Evolutionary conservation across 352 stramenopile species (phyloP), one percentile per base, ranked within the genome.

Genomic region (Globisporangium barbulae): DNA sequence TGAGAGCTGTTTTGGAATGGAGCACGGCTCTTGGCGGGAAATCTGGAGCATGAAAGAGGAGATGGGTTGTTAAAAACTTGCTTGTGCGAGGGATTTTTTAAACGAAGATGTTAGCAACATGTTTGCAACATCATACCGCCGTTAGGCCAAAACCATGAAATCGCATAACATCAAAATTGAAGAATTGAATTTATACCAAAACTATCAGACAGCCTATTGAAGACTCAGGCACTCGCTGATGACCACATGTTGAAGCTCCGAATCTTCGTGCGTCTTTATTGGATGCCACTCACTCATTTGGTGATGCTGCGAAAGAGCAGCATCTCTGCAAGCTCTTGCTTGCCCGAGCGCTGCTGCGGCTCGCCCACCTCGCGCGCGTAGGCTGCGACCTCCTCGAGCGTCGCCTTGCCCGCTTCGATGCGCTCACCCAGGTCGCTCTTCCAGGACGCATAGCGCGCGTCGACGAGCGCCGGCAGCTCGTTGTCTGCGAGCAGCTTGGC

Each of bases 301-400:
- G 61, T 39, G 53, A 76, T 59, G 50, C 70, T 71, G 41, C 73
- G 72, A 58, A 75, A 75, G 47, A 91, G 71, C 59, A 93, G 59
- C 62, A 91, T 74, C 73, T 93, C 79, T 37, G 81, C 90, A 17
- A 86, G 63, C 67, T 93, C 86, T 71, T 95, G 86, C 62, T 89
- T 92, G 55, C 74, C 84, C 17, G 82, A 93, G 35, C 68, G 61
- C 61, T 87, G 75, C 53, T 68, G 65, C 2, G 83, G 84, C 71
- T 93, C 85, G 31, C 78, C 83, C 19, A 77, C 61, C 37, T 81
- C 39, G 33, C 81, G 56, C 22, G 73, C 73, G 52, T 77, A 77
- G 25, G 61, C 67, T 49, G 56, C 79, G 61, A 86, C 81, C 62
- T 90, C 80, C 55, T 92, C 77, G 56, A 94, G 73, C 10, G 83